A percentile compares a stretch with the other conserved stretches of the same genome.
Conservation (phyloP, 345 rosid species). For the Citrus unshiu region DNA sequence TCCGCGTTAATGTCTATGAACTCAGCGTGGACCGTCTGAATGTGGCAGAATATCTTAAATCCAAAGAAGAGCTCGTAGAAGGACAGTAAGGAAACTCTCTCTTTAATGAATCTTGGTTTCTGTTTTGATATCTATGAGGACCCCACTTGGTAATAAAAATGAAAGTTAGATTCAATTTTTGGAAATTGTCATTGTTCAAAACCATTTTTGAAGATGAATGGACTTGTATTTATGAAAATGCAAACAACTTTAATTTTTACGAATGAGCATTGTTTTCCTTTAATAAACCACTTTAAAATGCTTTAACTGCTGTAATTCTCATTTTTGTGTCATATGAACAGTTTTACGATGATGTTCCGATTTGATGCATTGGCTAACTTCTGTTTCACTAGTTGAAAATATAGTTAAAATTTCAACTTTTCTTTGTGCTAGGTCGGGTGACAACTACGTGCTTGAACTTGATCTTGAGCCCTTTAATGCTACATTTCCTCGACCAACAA, state of each 20-base stretch:
- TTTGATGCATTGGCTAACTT: neutral
- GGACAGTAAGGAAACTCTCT: conserved; percentile 19
- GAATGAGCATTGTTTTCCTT: neutral
- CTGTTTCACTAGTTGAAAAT: neutral
- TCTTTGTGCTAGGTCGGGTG: conserved; percentile 16
- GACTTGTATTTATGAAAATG: neutral
- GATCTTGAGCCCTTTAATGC: conserved; percentile 39
- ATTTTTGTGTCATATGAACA: neutral
- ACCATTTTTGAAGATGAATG: neutral
- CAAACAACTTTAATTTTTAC: neutral
- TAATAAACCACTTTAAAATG: neutral
- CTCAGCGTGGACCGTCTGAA: conserved; percentile 26
- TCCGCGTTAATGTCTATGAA: conserved; percentile 24
- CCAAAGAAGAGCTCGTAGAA: conserved; percentile 35
- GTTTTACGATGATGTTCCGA: neutral
- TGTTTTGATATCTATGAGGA: neutral
- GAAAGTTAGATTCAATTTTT: neutral
- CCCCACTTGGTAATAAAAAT: neutral
- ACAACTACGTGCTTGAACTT: conserved; percentile 28
- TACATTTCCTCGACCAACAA: conserved; percentile 28
- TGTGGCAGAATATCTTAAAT: conserved; percentile 30
- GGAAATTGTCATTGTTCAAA: neutral
- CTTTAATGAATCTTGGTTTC: neutral
- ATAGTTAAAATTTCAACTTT: neutral
- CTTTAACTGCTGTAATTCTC: neutral